These are phyloP conservation scores for Ganoderma resinaceum DNA, from an alignment of 1,284 basidiomycete genomes.

Conservation along the genomic window DNA sequence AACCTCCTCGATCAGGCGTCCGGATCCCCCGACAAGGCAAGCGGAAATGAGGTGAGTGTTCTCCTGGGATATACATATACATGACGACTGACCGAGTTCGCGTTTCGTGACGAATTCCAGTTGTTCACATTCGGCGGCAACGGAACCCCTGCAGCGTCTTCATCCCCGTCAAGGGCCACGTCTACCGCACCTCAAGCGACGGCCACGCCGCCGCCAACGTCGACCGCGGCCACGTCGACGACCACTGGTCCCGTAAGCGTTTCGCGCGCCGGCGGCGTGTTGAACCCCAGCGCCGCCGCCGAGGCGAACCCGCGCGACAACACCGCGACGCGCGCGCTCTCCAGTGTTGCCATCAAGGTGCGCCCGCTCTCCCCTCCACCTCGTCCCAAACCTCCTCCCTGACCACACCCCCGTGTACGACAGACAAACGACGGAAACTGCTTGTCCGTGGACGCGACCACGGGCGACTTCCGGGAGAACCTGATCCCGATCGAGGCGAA, in stretches of 20 bases:
- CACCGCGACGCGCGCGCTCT: conserved; percentile 13
- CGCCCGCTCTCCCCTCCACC: background rate
- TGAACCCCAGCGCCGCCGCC: conserved; percentile 10
- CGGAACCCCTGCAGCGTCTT: conserved; percentile 3
- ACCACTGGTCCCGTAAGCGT: conserved; percentile 8
- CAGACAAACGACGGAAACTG: conserved; percentile 13
- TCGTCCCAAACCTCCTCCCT: background rate
- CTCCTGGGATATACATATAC: background rate
- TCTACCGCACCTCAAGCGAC: background rate
- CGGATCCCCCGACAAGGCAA: conserved; percentile 3
- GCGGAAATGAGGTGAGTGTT: conserved; percentile 1
- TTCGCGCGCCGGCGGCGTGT: conserved; percentile 10
- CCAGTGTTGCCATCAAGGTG: conserved; percentile 10
- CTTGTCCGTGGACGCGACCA: conserved; percentile 9
- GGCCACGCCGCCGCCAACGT: conserved; percentile 5
- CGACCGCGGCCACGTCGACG: conserved; percentile 2
- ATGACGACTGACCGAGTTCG: background rate
- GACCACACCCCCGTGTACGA: background rate
- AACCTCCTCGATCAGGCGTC: conserved; percentile 4
- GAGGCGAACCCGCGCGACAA: conserved; percentile 10
- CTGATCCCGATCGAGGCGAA: conserved; percentile 9
- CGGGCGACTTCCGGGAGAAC: conserved; percentile 22
- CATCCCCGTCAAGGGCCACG: background rate
- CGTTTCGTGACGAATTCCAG: background rate
- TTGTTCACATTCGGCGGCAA: conserved; percentile 10